Evolutionary conservation across 306 rosid genomes (phyloP).

Genomic region (Styphnolobium japonicum): DNA sequence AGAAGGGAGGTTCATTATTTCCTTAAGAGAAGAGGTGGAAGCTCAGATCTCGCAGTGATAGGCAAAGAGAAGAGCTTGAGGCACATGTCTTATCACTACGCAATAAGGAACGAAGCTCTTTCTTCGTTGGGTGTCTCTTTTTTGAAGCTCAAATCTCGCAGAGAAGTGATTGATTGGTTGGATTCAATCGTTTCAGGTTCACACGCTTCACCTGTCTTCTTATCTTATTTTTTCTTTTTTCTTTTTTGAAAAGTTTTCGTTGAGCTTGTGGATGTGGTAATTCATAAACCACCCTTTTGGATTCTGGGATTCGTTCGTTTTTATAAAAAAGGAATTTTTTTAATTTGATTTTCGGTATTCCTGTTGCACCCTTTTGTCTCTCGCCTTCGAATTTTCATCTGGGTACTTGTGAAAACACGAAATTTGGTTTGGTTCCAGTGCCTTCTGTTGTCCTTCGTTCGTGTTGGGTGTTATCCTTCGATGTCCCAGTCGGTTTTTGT

Average conservation of each 20-base stretch:
- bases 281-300: no score
- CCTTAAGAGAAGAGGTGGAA: conserved; percentile 52
- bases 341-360: not conserved
- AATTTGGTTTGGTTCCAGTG: not conserved
- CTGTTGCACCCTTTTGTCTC: not conserved
- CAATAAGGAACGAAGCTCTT: conserved; percentile 23
- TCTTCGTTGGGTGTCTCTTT: conserved; percentile 15
- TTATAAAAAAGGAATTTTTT: not conserved
- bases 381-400: not conserved
- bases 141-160: conserved; percentile 66
- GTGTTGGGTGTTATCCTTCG: not conserved
- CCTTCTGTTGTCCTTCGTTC: no score
- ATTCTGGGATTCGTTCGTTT: not conserved
- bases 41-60: conserved; percentile 71
- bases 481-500: no score
- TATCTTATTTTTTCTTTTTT: not conserved
- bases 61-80: conserved; percentile 78
- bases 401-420: not conserved
- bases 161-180: conserved; percentile 81
- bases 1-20: conserved; percentile 69
- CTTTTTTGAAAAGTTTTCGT: not conserved
- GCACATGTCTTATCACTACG: conserved; percentile 70
- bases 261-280: no score
- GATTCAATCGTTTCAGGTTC: conserved; percentile 66
- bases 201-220: not conserved